phyloP scores from a whole-genome alignment of 2,329 filamentous ascomycete genomes.

The Coniochaeta sp. region DNA sequence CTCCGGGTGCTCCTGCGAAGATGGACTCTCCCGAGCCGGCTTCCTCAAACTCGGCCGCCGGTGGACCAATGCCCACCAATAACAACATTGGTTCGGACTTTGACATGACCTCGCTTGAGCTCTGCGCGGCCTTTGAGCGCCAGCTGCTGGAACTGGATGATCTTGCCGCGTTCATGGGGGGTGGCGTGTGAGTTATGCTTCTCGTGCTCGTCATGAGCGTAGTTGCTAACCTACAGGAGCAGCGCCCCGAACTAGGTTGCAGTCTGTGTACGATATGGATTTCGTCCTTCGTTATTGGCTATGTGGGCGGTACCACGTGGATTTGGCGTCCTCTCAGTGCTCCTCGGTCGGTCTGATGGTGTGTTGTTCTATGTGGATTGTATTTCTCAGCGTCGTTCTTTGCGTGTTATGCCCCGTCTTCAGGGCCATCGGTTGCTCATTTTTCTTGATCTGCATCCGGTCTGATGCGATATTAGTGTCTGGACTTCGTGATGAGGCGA shows the following conservation, averaged over 20 bases:
- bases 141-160: constrained; percentile 55
- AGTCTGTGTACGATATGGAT: neutral
- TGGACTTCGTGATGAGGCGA: neutral
- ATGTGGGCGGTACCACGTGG: neutral
- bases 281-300: neutral
- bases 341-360: neutral
- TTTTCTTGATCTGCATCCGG: neutral
- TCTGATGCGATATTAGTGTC: neutral
- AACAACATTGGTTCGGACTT: constrained; percentile 15
- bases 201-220: constrained; percentile 4
- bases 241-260: constrained; percentile 2
- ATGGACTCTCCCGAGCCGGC: constrained; percentile 23
- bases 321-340: neutral
- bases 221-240: neutral
- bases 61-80: constrained; percentile 11
- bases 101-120: constrained; percentile 52
- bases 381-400: neutral
- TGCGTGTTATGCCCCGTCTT: neutral
- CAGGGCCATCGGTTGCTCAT: neutral
- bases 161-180: constrained; percentile 56
- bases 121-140: constrained; percentile 52
- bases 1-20: constrained; percentile 17
- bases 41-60: constrained; percentile 15
- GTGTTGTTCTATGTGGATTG: neutral
- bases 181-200: constrained; percentile 39